Evolutionary conservation across 2,329 filamentous ascomycete species (phyloP), one percentile per base, ranked within the genome.

Genomic region (Colletotrichum siamense): DNA sequence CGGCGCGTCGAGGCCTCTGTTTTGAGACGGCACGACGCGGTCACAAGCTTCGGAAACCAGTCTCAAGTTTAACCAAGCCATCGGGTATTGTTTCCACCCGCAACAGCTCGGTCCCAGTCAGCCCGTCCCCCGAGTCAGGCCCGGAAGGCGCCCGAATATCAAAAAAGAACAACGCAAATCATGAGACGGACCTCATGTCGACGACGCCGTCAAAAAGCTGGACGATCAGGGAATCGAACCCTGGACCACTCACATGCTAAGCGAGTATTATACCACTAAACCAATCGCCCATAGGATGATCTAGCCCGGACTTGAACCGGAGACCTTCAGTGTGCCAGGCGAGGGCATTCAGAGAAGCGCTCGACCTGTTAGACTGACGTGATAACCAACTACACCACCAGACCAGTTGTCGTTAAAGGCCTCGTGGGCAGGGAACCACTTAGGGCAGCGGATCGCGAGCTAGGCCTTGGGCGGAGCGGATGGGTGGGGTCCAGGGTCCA

Each of bases 371-470:
- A 87, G 84, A 87, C 85, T 87, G 84, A 87, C 83, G 86, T 87
- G 85, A 87, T 87, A 87, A 87, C 85, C 85, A 87, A 87, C 85
- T 83, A 82, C 81, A 82, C 81, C 80, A 83, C 72, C 75, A 73
- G 69, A 69, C 64, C 73, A 65, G n/a, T 22, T 26, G n/a, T 36
- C 68, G 39, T 52, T 69, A 26, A 5, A 1, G 7, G 0, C 0
- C 1, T 1, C 1, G 1, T 1, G 2, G 12, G 30, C 28, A 36
- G 62, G 13, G n/a, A 5, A 16, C n/a, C 4, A 3, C 52, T 76
- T 64, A 76, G 22, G 61, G 69, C 57, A 64, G 49, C 67, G 28
- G 9, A 57, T 63, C 36, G 63, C 44, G 69, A 68, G 26, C 30
- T 62, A 59, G 66, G 18, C 69, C 18, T 39, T 44, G 34, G 32